Evolutionary conservation across 106 monocot genomes (phyloP).

Genomic region (Dendrobium nobile): DNA sequence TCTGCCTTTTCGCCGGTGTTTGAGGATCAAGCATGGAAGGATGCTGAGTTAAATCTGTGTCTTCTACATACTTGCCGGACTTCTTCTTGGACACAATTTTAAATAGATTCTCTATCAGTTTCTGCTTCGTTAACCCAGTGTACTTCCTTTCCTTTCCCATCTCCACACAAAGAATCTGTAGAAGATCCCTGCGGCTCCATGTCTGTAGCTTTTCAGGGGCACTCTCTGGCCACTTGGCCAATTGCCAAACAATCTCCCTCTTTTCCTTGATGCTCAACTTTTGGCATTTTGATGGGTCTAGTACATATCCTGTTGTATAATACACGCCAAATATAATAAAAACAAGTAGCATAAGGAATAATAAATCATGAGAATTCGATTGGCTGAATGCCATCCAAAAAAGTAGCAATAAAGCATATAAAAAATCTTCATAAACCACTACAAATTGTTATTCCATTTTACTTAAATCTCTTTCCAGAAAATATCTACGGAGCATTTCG

Average conservation of each 20-base stretch:
- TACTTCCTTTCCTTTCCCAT: conserved; percentile 88
- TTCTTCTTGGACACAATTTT: conserved; percentile 53
- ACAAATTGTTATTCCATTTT: background rate
- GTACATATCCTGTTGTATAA: conserved; percentile 38
- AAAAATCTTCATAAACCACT: background rate
- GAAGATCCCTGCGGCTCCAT: conserved; percentile 84
- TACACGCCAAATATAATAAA: background rate
- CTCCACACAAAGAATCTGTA: conserved; percentile 84
- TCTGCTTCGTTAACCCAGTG: conserved; percentile 77
- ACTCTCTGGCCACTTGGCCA: conserved; percentile 52
- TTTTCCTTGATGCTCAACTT: conserved; percentile 53
- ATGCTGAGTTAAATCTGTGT: conserved; percentile 12
- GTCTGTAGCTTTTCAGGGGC: conserved; percentile 62
- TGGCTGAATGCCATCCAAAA: background rate
- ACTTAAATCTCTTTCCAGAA: background rate
- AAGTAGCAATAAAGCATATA: background rate
- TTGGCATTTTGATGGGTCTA: conserved; percentile 63
- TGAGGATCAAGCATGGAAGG: conserved; percentile 18
- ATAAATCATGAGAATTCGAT: background rate
- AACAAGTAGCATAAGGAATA: background rate
- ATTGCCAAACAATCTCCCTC: conserved; percentile 52
- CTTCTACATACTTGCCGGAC: conserved; percentile 26
- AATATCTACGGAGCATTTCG: background rate
- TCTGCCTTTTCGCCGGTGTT: conserved; percentile 55
- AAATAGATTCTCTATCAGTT: conserved; percentile 68